phyloP scores from a whole-genome alignment of 2,329 filamentous ascomycete species.

The Massarina eburnea region DNA sequence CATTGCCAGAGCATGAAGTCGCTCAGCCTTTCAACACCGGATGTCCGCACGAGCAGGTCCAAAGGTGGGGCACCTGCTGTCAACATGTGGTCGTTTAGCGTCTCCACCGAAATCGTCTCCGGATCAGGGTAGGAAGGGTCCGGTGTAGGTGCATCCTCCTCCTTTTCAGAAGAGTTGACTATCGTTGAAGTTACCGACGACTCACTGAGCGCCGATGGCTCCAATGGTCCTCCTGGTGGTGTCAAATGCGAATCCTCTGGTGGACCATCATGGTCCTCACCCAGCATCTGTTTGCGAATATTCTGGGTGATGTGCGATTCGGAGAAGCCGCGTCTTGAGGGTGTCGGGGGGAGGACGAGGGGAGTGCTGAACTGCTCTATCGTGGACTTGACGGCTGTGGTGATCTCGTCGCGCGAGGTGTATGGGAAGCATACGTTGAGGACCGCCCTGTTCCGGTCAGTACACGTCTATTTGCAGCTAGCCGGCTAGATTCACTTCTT shows the following conservation, averaged over 20 bases:
- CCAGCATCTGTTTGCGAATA: conserved; percentile 61
- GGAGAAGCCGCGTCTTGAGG: conserved; percentile 71
- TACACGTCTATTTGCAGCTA: not conserved
- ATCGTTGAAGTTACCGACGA: conserved; percentile 44
- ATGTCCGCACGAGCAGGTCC: conserved; percentile 89
- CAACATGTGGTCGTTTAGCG: conserved; percentile 82
- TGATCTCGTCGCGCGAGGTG: conserved; percentile 93
- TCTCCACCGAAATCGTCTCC: conserved; percentile 82
- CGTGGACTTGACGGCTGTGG: conserved; percentile 81
- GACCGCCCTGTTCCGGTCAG: conserved; percentile 52
- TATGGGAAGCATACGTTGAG: conserved; percentile 98
- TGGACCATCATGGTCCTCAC: conserved; percentile 39
- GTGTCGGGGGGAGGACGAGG: conserved; percentile 56
- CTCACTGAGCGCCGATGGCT: conserved; percentile 22
- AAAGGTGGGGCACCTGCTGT: conserved; percentile 83
- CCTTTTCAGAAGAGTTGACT: conserved; percentile 39
- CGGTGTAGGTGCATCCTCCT: conserved; percentile 14
- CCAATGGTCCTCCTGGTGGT: conserved; percentile 43
- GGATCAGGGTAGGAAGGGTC: conserved; percentile 62
- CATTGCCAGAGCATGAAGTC: conserved; percentile 99
- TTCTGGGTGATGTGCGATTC: conserved; percentile 85
- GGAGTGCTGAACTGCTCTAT: conserved; percentile 84
- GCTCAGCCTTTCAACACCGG: conserved; percentile 86
- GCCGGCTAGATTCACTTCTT: conserved; percentile 59
- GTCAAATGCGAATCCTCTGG: conserved; percentile 33